phyloP scores from a whole-genome alignment of 768 basidiomycete species.

The Nevesoporus exiguus region DNA sequence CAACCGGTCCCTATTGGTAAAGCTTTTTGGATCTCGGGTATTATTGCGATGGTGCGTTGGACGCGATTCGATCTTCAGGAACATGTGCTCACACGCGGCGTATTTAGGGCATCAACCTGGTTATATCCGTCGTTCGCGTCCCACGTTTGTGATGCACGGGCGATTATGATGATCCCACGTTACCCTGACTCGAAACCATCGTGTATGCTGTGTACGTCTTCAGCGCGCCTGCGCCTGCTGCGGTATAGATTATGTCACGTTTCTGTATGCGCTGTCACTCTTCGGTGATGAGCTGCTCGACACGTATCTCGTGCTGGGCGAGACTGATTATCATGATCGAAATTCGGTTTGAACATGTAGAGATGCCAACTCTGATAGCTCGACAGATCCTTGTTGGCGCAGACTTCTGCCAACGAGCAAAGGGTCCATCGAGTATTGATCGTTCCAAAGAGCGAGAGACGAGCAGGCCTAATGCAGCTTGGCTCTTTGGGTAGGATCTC shows the following conservation, averaged over 20 bases:
- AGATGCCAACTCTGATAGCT: no score
- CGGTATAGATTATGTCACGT: not conserved
- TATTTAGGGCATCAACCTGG: slow-evolving; percentile 3
- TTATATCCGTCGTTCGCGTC: slow-evolving; percentile 10
- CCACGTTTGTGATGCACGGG: slow-evolving; percentile 1
- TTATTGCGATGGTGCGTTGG: slow-evolving; percentile 35
- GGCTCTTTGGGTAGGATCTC: no score
- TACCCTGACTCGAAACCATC: no score
- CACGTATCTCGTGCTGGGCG: not conserved
- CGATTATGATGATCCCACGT: no score
- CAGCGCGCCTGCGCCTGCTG: not conserved
- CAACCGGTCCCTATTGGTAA: slow-evolving; percentile 4
- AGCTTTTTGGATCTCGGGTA: slow-evolving; percentile 44
- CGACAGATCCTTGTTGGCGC: no score
- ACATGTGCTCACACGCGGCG: not conserved
- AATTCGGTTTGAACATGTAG: no score
- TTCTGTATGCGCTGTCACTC: not conserved
- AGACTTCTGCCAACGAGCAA: no score
- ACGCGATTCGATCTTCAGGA: no score
- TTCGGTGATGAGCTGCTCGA: not conserved
- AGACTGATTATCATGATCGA: no score
- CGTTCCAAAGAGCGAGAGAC: no score
- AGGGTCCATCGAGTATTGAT: no score
- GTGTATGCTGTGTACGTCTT: not conserved
- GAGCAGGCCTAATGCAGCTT: no score